Evolutionary conservation across 148 eudicot species (phyloP), one percentile per base, ranked within the genome.

Genomic region (Bassia scoparia): DNA sequence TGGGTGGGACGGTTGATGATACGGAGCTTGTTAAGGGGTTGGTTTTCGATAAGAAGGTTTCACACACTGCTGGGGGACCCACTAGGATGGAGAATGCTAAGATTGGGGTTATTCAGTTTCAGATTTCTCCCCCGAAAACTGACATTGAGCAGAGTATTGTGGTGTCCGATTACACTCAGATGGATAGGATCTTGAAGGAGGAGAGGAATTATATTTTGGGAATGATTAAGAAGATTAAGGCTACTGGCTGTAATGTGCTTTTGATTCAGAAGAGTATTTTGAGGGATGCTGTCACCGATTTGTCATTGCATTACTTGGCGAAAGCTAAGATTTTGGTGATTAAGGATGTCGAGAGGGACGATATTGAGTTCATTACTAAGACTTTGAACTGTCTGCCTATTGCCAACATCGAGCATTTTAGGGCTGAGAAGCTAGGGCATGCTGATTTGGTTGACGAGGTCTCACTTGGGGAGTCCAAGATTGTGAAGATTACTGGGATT

Each of bases 111-210:
- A 94, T 94, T 73, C 98, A 94, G 77, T 94, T 94, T 59, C 98
- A 91, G 80, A 94, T 94, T 80, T 91, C 97, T 1, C 98, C 98
- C 15, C 97, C 98, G 0, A 94, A 94, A 71, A 94, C 98, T 30
- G 98, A 94, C 71, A 94, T 94, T 69, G 98, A 94, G 81, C 98
- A 91, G 81, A 88, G 93, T 67, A 94, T 94, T 79, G 90, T 94
- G 37, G 96, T 94, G 37, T 89, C 96, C 4, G 98, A 89, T 78
- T 94, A 94, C 62, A 82, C 97, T 0, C 97, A 94, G 81, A 94
- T 94, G 98, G 98, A 94, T 81, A 81, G 98, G 77, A 94, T 91
- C 54, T 76, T 94, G 83, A 94, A 94, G 78, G 98, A 94, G 69
- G 98, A 94, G 88, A 94, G 98, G 79, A 91, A 87, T 33, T 94